Conservation (phyloP, 1,139 yeast species). For the Pichia sp. region DNA sequence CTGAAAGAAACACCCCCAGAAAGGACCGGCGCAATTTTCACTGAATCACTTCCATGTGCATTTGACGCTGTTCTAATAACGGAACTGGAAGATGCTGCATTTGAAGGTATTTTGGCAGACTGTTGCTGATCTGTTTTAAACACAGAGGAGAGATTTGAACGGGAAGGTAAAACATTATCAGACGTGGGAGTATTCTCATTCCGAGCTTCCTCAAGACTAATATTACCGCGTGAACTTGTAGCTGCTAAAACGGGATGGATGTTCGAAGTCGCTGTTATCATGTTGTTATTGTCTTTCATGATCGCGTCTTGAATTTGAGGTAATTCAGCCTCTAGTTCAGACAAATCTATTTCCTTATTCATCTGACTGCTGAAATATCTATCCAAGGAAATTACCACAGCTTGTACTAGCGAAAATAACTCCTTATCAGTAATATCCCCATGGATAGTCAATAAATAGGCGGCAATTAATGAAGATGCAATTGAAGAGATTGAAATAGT, state of each 20-base stretch:
- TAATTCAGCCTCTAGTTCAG: background rate
- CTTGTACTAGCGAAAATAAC: slow-evolving; percentile 14
- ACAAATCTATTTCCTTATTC: background rate
- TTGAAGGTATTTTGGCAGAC: too few species aligned
- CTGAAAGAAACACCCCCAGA: slow-evolving; percentile 5
- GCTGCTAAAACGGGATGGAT: too few species aligned
- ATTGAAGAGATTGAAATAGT: slow-evolving; percentile 34
- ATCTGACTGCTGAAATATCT: slow-evolving; percentile 6
- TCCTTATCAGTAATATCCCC: background rate
- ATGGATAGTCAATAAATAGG: slow-evolving; percentile 19
- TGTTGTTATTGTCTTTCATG: too few species aligned
- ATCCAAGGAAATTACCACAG: slow-evolving; percentile 19
- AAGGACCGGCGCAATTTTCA: slow-evolving; percentile 5
- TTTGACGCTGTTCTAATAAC: background rate
- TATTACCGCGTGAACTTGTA: too few species aligned
- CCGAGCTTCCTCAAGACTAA: too few species aligned
- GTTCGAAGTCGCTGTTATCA: too few species aligned
- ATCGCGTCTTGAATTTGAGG: too few species aligned
- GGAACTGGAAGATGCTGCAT: background rate
- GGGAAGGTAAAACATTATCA: too few species aligned
- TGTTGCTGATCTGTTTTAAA: too few species aligned
- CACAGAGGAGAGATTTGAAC: too few species aligned
- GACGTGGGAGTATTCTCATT: too few species aligned
- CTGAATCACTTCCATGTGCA: slow-evolving; percentile 1
- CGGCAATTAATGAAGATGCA: slow-evolving; percentile 32